phyloP scores from a whole-genome alignment of 306 rosid genomes.

The Cotoneaster glaucophyllus region DNA sequence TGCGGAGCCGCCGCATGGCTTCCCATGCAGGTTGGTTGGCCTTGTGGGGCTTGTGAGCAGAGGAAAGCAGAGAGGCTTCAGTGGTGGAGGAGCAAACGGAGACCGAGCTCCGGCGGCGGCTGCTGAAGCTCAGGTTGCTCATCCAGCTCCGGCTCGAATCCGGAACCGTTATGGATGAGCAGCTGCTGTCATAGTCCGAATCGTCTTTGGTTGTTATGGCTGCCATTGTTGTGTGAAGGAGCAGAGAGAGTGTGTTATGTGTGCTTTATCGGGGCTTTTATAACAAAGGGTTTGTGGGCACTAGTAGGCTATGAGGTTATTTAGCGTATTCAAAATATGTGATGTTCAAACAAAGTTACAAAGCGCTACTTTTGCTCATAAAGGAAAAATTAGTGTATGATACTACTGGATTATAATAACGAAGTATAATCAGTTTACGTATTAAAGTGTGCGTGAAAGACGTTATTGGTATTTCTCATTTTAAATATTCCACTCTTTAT shows the following conservation, averaged over 20 bases:
- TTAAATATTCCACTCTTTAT: no score
- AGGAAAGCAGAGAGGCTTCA: slow-evolving; percentile 23
- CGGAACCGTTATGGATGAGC: slow-evolving; percentile 71
- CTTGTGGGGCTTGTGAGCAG: slow-evolving; percentile 70
- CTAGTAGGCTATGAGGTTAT: not conserved
- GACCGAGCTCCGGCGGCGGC: slow-evolving; percentile 66
- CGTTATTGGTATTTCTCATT: no score
- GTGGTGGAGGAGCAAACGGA: slow-evolving; percentile 41
- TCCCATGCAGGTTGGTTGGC: slow-evolving; percentile 91
- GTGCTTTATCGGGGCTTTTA: slow-evolving; percentile 24
- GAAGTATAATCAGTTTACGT: no score
- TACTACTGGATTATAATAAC: no score
- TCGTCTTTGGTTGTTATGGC: slow-evolving; percentile 39
- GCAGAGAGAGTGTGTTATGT: slow-evolving; percentile 1
- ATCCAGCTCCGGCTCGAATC: slow-evolving; percentile 82
- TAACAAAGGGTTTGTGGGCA: slow-evolving; percentile 16
- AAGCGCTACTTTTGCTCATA: slow-evolving; percentile 24
- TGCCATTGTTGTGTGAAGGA: slow-evolving; percentile 37
- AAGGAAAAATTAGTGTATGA: not conserved
- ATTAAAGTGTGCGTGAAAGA: no score
- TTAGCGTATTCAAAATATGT: slow-evolving; percentile 25
- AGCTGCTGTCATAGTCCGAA: slow-evolving; percentile 74
- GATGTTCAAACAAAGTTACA: slow-evolving; percentile 28
- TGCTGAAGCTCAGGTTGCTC: slow-evolving; percentile 80
- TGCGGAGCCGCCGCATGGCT: slow-evolving; percentile 61